phyloP scores from a whole-genome alignment of 345 rosid species.

The Eucalyptus tenuipes region DNA sequence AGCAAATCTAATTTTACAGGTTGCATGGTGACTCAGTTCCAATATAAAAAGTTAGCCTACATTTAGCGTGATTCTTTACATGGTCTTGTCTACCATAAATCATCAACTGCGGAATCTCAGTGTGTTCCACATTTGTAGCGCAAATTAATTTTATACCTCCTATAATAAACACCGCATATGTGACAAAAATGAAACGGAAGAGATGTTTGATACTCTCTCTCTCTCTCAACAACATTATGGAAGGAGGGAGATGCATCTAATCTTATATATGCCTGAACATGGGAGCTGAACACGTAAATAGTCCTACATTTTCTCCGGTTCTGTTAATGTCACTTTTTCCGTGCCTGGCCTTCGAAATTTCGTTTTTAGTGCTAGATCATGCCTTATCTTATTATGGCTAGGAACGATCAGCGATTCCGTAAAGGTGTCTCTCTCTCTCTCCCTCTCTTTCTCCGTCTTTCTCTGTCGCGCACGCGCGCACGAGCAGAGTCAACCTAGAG shows the following conservation, averaged over 20 bases:
- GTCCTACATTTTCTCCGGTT: neutral
- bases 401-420: neutral
- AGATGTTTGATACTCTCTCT: neutral
- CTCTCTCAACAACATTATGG: neutral
- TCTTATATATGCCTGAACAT: neutral
- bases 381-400: neutral
- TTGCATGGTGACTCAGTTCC: neutral
- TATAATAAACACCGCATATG: neutral
- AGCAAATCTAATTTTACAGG: neutral
- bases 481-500: neutral
- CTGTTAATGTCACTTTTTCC: neutral
- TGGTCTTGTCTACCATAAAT: neutral
- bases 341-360: neutral
- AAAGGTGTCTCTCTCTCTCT: neutral
- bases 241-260: neutral
- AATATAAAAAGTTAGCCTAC: neutral
- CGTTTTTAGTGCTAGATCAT: neutral
- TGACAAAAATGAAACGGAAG: neutral
- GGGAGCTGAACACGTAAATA: neutral
- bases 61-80: neutral
- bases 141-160: neutral
- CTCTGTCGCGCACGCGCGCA: fast-evolving
- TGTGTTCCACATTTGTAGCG: neutral
- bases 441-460: neutral
- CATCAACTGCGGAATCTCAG: neutral